These are phyloP conservation scores for Tricholomella constricta DNA, from an alignment of 768 basidiomycete species.

Conservation along the genomic window DNA sequence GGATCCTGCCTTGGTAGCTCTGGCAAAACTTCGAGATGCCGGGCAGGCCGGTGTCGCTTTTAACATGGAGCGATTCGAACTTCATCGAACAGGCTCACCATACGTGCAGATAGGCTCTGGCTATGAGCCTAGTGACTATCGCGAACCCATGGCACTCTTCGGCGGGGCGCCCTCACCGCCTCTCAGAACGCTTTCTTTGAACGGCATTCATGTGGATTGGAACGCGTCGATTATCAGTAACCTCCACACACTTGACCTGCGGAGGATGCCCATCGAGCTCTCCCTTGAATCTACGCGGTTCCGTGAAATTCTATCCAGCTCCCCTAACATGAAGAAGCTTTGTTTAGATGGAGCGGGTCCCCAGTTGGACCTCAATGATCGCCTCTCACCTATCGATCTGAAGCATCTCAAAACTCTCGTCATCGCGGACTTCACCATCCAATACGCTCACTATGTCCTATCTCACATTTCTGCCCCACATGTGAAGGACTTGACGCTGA, in stretches of 20 bases:
- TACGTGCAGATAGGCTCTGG: constrained; percentile 46
- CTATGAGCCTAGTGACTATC: constrained; percentile 37
- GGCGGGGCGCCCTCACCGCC: constrained; percentile 47
- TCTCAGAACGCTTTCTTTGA: constrained; percentile 54
- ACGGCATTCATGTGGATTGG: constrained; percentile 68
- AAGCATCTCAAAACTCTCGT: constrained; percentile 51
- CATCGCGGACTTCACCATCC: constrained; percentile 55
- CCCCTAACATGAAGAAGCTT: constrained; percentile 54
- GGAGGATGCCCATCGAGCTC: constrained; percentile 55
- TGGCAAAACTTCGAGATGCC: constrained; percentile 48
- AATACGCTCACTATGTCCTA: constrained; percentile 49
- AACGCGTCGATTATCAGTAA: constrained; percentile 45
- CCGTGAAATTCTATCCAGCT: constrained; percentile 50
- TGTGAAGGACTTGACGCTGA: constrained; percentile 57
- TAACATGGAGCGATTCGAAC: constrained; percentile 61
- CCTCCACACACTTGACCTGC: constrained; percentile 66
- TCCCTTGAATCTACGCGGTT: constrained; percentile 54
- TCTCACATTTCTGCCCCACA: constrained; percentile 57
- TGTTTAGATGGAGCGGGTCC: constrained; percentile 68
- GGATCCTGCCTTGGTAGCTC: constrained; percentile 51
- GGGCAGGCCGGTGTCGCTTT: constrained; percentile 36
- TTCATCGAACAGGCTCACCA: constrained; percentile 57
- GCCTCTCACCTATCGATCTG: constrained; percentile 44
- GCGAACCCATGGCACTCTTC: constrained; percentile 44
- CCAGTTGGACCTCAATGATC: constrained; percentile 27